These are phyloP conservation scores for Fragaria iinumae DNA, from an alignment of 306 rosid species.

Conservation along the genomic window DNA sequence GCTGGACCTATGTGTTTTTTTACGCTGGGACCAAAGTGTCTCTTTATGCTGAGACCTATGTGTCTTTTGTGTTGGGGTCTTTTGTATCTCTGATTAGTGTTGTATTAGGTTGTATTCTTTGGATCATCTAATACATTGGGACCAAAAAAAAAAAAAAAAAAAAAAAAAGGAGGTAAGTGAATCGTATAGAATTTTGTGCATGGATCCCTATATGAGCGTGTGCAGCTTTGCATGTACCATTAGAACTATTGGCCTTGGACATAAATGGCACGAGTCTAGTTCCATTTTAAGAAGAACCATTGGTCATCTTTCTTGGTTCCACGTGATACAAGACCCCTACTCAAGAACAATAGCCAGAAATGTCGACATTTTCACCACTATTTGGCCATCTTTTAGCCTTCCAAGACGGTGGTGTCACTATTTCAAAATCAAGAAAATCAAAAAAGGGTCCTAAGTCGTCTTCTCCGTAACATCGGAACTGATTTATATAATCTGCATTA, in stretches of 20 bases:
- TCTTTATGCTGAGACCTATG: no score
- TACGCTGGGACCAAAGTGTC: no score
- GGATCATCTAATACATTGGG: no score
- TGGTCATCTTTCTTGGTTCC: conserved; percentile 15
- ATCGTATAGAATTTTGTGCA: not conserved
- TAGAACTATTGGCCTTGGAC: not conserved
- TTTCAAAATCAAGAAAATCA: not conserved
- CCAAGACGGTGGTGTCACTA: not conserved
- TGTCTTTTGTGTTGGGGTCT: no score
- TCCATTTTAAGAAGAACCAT: not conserved
- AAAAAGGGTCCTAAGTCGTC: not conserved
- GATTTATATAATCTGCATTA: not conserved
- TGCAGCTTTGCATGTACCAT: not conserved
- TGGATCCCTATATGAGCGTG: conserved; percentile 16
- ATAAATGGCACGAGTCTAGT: not conserved
- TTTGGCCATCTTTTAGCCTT: not conserved
- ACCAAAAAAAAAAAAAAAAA: no score
- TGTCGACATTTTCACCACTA: not conserved
- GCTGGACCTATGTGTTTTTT: no score
- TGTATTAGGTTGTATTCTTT: no score
- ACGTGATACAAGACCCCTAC: not conserved
- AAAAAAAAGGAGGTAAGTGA: conserved; percentile 10
- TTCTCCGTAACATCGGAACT: not conserved
- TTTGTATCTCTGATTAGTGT: no score
- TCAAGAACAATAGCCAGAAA: not conserved